Evolutionary conservation across 495 filamentous ascomycete genomes (phyloP).

Genomic region (Penicillium silybi): DNA sequence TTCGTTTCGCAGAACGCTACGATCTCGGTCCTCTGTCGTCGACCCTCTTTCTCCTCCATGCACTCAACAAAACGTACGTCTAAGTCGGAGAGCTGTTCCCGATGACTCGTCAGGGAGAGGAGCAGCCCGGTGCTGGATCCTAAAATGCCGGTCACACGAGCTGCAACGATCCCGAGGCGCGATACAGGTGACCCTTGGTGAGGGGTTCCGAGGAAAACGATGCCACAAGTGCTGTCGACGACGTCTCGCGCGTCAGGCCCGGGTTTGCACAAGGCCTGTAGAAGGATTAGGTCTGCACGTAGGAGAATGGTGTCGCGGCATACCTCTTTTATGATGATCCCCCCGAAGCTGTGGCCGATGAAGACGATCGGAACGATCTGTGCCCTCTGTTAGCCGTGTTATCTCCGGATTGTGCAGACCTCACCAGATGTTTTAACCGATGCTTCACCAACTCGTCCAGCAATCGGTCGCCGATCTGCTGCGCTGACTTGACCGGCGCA

Average conservation of each 20-base stretch:
- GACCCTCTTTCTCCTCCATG: not conserved
- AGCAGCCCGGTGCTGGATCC: not conserved
- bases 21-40: not conserved
- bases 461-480: not conserved
- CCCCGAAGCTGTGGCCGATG: not conserved
- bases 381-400: not conserved
- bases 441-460: not conserved
- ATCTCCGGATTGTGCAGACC: not conserved
- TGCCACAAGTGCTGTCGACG: not conserved
- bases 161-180: not conserved
- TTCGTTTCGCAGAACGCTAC: not conserved
- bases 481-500: not conserved
- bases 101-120: not conserved
- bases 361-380: not conserved
- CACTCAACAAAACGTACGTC: not conserved
- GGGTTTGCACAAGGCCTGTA: not conserved
- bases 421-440: not conserved
- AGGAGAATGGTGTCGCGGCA: not conserved
- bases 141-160: not conserved
- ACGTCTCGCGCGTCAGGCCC: not conserved
- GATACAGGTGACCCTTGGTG: not conserved
- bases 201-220: not conserved
- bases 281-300: not conserved
- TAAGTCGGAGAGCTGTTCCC: not conserved
- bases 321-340: not conserved